Conservation (phyloP, 2,329 filamentous ascomycete genomes). For the Lachnellula hyalina region DNA sequence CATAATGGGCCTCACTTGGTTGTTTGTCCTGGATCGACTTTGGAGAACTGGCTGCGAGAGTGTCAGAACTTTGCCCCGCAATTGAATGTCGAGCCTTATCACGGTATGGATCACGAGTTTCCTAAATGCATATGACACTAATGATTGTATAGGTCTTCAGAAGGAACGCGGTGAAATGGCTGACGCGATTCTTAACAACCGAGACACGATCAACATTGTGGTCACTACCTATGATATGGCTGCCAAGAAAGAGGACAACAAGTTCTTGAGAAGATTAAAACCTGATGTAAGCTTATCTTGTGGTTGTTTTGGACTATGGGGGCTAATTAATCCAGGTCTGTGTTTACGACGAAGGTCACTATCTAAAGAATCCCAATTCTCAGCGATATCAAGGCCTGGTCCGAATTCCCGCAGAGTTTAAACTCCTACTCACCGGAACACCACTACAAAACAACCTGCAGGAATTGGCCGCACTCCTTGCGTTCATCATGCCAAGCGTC, state of each 20-base stretch:
- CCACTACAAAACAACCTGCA: slow-evolving; percentile 92
- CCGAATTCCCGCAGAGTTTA: slow-evolving; percentile 73
- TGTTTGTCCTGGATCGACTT: slow-evolving; percentile 85
- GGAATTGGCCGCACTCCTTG: slow-evolving; percentile 83
- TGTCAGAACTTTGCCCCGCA: slow-evolving; percentile 81
- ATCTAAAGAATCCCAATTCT: slow-evolving; percentile 82
- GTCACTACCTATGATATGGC: slow-evolving; percentile 69
- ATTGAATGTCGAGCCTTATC: slow-evolving; percentile 67
- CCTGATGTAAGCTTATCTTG: slow-evolving; percentile 37
- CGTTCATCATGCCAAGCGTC: slow-evolving; percentile 86
- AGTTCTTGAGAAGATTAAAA: slow-evolving; percentile 54
- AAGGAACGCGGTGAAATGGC: slow-evolving; percentile 63
- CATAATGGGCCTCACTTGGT: slow-evolving; percentile 72
- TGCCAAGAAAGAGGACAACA: slow-evolving; percentile 50
- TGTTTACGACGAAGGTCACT: slow-evolving; percentile 93
- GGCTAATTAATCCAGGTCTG: slow-evolving; percentile 26
- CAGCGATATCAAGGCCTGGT: slow-evolving; percentile 75
- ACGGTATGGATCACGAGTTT: slow-evolving; percentile 33
- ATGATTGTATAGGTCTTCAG: slow-evolving; percentile 49
- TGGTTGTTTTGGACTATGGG: neutral
- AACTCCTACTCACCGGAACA: slow-evolving; percentile 82
- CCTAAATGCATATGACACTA: neutral
- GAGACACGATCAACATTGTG: slow-evolving; percentile 63
- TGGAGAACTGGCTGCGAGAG: slow-evolving; percentile 94
- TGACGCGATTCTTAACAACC: slow-evolving; percentile 57